phyloP scores from a whole-genome alignment of 805 yeast genomes.

The Ogataea methylovora region DNA sequence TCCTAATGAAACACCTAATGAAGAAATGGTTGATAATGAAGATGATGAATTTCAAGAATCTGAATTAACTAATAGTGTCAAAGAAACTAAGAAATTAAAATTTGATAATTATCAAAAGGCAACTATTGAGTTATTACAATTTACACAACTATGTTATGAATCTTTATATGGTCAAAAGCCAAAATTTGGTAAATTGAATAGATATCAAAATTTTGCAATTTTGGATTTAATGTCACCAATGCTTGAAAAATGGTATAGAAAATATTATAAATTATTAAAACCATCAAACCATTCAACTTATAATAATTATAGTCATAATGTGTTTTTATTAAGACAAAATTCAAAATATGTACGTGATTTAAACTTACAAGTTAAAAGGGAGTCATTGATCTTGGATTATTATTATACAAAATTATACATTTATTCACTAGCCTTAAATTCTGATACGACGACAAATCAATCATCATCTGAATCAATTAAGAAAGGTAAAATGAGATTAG shows the following conservation, averaged over 20 bases:
- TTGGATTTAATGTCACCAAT: slow-evolving; percentile 70
- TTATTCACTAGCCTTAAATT: slow-evolving; percentile 71
- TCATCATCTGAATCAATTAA: too few species aligned
- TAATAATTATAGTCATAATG: slow-evolving; percentile 16
- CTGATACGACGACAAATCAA: slow-evolving; percentile 28
- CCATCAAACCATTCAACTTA: slow-evolving; percentile 30
- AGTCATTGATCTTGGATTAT: slow-evolving; percentile 72
- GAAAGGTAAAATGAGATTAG: slow-evolving; percentile 50
- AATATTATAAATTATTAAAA: slow-evolving; percentile 47
- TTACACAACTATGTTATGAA: slow-evolving; percentile 77
- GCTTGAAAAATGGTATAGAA: slow-evolving; percentile 69
- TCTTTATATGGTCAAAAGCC: slow-evolving; percentile 66
- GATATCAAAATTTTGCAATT: slow-evolving; percentile 62
- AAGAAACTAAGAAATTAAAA: slow-evolving; percentile 27
- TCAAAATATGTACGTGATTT: slow-evolving; percentile 32
- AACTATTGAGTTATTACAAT: slow-evolving; percentile 69
- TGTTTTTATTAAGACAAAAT: slow-evolving; percentile 21
- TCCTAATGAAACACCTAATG: slow-evolving; percentile 9
- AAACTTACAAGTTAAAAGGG: slow-evolving; percentile 46
- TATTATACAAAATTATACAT: slow-evolving; percentile 79
- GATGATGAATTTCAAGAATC: slow-evolving; percentile 17
- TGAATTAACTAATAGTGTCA: neutral
- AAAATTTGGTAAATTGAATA: slow-evolving; percentile 41
- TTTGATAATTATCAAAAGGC: slow-evolving; percentile 67
- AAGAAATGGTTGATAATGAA: slow-evolving; percentile 25